phyloP scores from a whole-genome alignment of 2,329 filamentous ascomycete genomes.

The Scedosporium dehoogii region DNA sequence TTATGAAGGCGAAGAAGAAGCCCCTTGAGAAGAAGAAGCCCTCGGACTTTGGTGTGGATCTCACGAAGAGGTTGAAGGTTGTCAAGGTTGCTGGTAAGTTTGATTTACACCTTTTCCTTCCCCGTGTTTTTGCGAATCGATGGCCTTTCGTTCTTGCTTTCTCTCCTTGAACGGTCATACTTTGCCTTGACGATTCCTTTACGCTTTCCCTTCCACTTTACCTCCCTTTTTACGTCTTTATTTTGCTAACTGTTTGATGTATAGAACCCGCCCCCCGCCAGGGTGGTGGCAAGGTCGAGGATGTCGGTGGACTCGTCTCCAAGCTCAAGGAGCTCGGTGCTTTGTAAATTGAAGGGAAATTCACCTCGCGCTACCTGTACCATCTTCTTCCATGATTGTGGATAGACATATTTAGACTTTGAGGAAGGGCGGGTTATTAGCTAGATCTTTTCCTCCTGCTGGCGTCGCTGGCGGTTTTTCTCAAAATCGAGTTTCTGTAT shows the following conservation, averaged over 20 bases:
- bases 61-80: slow-evolving; percentile 70
- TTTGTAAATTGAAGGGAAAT: slow-evolving; percentile 39
- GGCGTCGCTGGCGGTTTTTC: too few relatives aligned
- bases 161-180: not conserved
- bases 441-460: too few relatives aligned
- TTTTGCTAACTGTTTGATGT: slow-evolving; percentile 5
- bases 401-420: too few relatives aligned
- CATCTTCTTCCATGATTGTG: not conserved
- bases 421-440: too few relatives aligned
- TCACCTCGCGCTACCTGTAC: not conserved
- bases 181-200: not conserved
- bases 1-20: slow-evolving; percentile 99
- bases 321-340: slow-evolving; percentile 96
- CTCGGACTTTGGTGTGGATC: slow-evolving; percentile 70
- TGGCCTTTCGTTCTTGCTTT: not conserved
- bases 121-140: not conserved
- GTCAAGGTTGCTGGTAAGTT: slow-evolving; percentile 73
- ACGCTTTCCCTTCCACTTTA: slow-evolving; percentile 1
- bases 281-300: slow-evolving; percentile 93
- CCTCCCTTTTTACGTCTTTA: slow-evolving; percentile 2
- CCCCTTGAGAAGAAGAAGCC: slow-evolving; percentile 85
- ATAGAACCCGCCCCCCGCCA: slow-evolving; percentile 75
- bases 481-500: too few relatives aligned
- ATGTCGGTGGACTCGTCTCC: slow-evolving; percentile 86
- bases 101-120: slow-evolving; percentile 30